Evolutionary conservation across 2,329 filamentous ascomycete species (phyloP), one percentile per base, ranked within the genome.

Genomic region (Ophiostoma pallidulum): DNA sequence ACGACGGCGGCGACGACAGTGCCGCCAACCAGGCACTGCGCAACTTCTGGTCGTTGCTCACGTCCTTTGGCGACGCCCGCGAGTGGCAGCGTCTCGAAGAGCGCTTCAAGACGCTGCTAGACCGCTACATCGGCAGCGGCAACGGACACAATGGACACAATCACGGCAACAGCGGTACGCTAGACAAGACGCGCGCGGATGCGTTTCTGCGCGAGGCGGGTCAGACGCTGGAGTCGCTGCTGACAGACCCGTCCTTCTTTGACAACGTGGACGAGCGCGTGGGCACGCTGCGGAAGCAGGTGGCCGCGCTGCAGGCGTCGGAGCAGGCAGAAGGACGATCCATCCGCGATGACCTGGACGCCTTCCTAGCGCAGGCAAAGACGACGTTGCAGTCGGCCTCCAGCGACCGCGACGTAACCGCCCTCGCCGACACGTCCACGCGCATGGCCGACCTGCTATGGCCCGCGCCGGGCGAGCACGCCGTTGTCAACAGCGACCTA

Each of bases 211-310:
- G 73, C 19, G 79, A 94, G 39, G 69, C 90, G 26, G 85, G 84
- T 10, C 78, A 81, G 47, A 78, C 85, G 4, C 64, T 95, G 4
- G 84, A 94, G 59, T 82, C 84, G 53, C 81, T 96, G 62, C 69
- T 97, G 36, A 92, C 81, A 0, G 85, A 96, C 52, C 90, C 91
- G 0, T 76, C 82, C 4, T 96, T 95, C 64, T 86, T 94, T 58
- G 84, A 90, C 40, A 74, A 86, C 33, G 80, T 80, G 0, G 78
- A 84, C 20, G 63, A 72, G 41, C 71, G 72, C 9, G 64, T 81
- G 32, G 63, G 70, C 13, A 65, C 72, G 3, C 55, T 82, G 6
- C 70, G 75, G 26, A 63, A 66, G 10, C 73, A 75, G 57, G 72
- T 74, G 4, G 76, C 82, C 52, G 78, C 84, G 52, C 72, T 88